Base-by-base conservation (phyloP, 257 asterid genomes). In the Ballota nigra region DNA sequence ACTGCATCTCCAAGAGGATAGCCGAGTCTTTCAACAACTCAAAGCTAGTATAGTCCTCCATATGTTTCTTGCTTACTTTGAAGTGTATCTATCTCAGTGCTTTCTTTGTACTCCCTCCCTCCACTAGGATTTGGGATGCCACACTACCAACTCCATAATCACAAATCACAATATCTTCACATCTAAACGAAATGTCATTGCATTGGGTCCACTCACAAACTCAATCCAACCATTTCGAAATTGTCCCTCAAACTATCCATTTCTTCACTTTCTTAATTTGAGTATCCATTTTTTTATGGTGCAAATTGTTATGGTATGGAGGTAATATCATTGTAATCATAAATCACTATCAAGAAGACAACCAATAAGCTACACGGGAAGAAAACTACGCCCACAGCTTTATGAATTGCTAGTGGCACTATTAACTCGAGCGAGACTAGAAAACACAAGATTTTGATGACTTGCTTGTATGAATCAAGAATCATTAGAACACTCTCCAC, bases 1-100 rank as follows among this genome's bases (percentile, higher is more conserved):
- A 82, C 41, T 88, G 95, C 77, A 79, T 86, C 70, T 78, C 95
- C 1, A 81, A 72, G 19, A 81, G 75, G 75, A 84, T 88, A 64
- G 86, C 86, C 7, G 64, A 84, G 20, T 63, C 70, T 12, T 13
- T 74, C 16, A 33, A 58, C 20, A 55, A 55, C 1, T 23, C 60
- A 53, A 8, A 19, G 31, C 61, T 20, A 52, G 22, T 36, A 8
- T 36, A 36, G 43, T 6, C 4, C 10, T 40, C n/a, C 47, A 11
- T 40, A 4, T 41, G 49, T 41, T 11, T 41, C 12, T 41, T 11
- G 16, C 49, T 6, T 43, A 52, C 58, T 19, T 52, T 19, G 13
- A 2, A 18, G 23, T 18, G 58, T 52, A 3, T 8, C 24, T 53
- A 55, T 53, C 11, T 60, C 24, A 13, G 45, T 33, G 43, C n/a